Evolutionary conservation across 352 stramenopile species (phyloP).

Genomic region (Pythium sukuiense): DNA sequence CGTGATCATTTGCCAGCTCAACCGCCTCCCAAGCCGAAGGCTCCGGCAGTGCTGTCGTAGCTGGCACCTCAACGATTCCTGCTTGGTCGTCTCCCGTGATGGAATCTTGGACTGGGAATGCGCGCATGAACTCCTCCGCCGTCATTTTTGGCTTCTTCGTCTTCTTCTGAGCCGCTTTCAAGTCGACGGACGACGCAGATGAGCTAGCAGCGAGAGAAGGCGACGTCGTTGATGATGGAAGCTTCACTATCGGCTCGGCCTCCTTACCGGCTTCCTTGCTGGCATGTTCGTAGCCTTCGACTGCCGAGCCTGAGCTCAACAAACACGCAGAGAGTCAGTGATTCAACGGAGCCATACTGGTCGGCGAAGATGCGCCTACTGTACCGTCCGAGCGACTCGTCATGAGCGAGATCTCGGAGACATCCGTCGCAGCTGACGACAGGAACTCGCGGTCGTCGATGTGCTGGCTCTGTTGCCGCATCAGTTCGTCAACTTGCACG

Average conservation of each 20-base stretch:
- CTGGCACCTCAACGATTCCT: not conserved
- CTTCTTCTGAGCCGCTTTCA: slow-evolving; percentile 31
- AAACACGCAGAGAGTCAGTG: not conserved
- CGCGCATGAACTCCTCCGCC: slow-evolving; percentile 59
- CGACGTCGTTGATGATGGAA: not conserved
- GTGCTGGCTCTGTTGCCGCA: slow-evolving; percentile 48
- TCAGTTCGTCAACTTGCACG: slow-evolving; percentile 39
- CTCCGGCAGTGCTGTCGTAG: not conserved
- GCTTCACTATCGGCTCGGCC: not conserved
- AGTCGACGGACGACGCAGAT: not conserved
- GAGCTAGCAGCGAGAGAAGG: not conserved
- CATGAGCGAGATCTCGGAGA: slow-evolving; percentile 36
- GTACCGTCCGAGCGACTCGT: slow-evolving; percentile 29
- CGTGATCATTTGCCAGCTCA: not conserved
- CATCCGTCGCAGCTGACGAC: slow-evolving; percentile 40
- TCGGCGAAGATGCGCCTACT: too few species aligned
- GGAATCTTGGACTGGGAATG: slow-evolving; percentile 74
- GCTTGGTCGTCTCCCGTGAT: slow-evolving; percentile 35
- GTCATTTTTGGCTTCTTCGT: slow-evolving; percentile 31
- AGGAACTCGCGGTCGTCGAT: slow-evolving; percentile 33
- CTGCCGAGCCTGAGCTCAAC: not conserved
- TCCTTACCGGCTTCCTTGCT: not conserved
- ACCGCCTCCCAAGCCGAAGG: not conserved
- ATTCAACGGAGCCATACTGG: too few species aligned
- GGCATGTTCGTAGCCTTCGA: not conserved